Conservation (phyloP, 2,329 filamentous ascomycete species). For the Ophiostoma angusticollis region DNA sequence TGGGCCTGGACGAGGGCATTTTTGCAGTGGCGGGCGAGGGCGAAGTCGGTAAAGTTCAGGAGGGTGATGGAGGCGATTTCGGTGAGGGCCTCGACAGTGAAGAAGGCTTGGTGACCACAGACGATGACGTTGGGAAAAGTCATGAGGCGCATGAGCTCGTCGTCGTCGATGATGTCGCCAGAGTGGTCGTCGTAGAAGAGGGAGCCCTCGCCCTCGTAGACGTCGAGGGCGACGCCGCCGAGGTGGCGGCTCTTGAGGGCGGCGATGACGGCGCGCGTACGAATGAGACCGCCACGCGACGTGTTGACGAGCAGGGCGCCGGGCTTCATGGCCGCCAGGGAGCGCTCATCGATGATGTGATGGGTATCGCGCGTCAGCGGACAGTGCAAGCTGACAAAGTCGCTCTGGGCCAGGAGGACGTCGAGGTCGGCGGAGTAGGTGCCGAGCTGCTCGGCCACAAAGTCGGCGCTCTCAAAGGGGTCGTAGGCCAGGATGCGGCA, state of each 20-base stretch:
- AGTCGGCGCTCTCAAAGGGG: conserved; percentile 36
- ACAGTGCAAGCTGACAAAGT: conserved; percentile 55
- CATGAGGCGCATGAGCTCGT: conserved; percentile 51
- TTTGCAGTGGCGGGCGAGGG: conserved; percentile 21
- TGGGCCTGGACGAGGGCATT: conserved; percentile 24
- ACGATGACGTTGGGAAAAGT: conserved; percentile 57
- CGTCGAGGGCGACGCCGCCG: conserved; percentile 52
- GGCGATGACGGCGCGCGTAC: conserved; percentile 45
- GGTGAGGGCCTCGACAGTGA: conserved; percentile 50
- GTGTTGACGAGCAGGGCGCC: conserved; percentile 55
- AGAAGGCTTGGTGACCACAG: conserved; percentile 57
- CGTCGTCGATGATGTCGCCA: conserved; percentile 51
- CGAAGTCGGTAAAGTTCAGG: conserved; percentile 39
- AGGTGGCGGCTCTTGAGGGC: conserved; percentile 48
- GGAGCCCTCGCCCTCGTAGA: conserved; percentile 52
- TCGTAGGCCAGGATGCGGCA: conserved; percentile 51
- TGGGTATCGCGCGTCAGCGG: conserved; percentile 47
- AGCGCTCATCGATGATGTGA: conserved; percentile 44
- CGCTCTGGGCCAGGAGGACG: conserved; percentile 38
- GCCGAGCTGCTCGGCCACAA: conserved; percentile 31
- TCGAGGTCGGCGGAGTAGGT: conserved; percentile 39
- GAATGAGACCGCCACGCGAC: conserved; percentile 51
- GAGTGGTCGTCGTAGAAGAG: conserved; percentile 56
- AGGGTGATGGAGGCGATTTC: conserved; percentile 51
- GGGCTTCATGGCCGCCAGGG: conserved; percentile 42